phyloP scores from a whole-genome alignment of 768 basidiomycete genomes.

The Hericium alpestre region DNA sequence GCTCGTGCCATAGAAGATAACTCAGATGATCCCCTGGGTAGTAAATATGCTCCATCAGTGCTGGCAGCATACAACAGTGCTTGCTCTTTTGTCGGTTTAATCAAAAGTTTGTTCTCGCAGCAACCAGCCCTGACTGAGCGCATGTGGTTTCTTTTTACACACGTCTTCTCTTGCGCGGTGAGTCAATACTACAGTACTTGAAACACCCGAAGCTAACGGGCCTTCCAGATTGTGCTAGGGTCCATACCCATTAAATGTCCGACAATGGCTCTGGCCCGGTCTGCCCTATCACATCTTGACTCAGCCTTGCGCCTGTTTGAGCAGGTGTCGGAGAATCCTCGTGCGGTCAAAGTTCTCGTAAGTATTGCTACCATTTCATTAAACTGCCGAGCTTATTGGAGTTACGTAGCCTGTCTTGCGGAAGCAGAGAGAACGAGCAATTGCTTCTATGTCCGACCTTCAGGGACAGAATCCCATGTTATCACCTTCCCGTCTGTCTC shows the following conservation, averaged over 20 bases:
- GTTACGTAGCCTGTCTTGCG: constrained; percentile 45
- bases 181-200: constrained; percentile 13
- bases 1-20: constrained; percentile 57
- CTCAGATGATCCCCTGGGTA: constrained; percentile 54
- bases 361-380: constrained; percentile 15
- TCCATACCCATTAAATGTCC: constrained; percentile 55
- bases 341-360: constrained; percentile 52
- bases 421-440: constrained; percentile 43
- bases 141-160: constrained; percentile 65
- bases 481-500: constrained; percentile 16
- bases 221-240: constrained; percentile 51
- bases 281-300: constrained; percentile 59
- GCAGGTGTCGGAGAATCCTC: constrained; percentile 39
- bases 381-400: not conserved
- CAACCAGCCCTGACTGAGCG: constrained; percentile 57
- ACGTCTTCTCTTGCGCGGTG: constrained; percentile 64
- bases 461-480: constrained; percentile 20
- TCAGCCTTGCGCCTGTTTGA: constrained; percentile 49
- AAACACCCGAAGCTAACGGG: not conserved
- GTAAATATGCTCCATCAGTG: constrained; percentile 59
- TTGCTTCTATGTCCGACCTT: constrained; percentile 23
- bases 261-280: constrained; percentile 52
- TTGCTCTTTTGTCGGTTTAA: constrained; percentile 55
- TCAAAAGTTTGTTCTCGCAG: constrained; percentile 54
- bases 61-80: constrained; percentile 62